phyloP scores from a whole-genome alignment of 768 basidiomycete genomes.

The Boletus huronensis region DNA sequence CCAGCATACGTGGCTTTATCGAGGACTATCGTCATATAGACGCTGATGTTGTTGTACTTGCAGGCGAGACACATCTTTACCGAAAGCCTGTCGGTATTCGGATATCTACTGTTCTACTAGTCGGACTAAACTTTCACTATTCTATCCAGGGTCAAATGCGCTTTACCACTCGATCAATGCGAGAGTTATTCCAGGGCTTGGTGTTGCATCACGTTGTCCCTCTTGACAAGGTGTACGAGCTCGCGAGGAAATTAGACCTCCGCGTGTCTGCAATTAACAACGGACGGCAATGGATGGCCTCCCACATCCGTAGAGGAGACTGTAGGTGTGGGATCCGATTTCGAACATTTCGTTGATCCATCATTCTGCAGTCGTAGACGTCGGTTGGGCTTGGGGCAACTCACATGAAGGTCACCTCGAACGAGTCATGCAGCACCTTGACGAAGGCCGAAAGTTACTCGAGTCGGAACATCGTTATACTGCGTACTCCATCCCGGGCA shows the following conservation, averaged over 20 bases:
- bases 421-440: constrained; percentile 32
- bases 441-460: constrained; percentile 28
- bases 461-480: constrained; percentile 12
- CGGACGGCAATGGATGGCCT: constrained; percentile 36
- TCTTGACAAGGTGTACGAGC: constrained; percentile 21
- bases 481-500: constrained; percentile 17
- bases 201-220: constrained; percentile 26
- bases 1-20: constrained; percentile 34
- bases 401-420: constrained; percentile 31
- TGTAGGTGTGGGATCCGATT: constrained; percentile 22
- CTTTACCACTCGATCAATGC: constrained; percentile 19
- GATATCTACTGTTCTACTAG: not conserved
- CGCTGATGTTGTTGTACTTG: constrained; percentile 37
- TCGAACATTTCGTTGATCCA: not conserved
- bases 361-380: constrained; percentile 20
- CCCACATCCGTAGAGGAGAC: constrained; percentile 39
- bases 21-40: constrained; percentile 36
- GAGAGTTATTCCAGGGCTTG: constrained; percentile 20
- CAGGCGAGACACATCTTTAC: constrained; percentile 37
- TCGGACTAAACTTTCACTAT: not conserved
- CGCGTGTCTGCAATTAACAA: constrained; percentile 23
- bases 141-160: constrained; percentile 25
- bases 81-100: constrained; percentile 23
- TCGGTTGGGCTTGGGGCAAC: constrained; percentile 34
- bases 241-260: constrained; percentile 23